phyloP scores from a whole-genome alignment of 2,329 filamentous ascomycete genomes.

The Trichoderma pleuroti region DNA sequence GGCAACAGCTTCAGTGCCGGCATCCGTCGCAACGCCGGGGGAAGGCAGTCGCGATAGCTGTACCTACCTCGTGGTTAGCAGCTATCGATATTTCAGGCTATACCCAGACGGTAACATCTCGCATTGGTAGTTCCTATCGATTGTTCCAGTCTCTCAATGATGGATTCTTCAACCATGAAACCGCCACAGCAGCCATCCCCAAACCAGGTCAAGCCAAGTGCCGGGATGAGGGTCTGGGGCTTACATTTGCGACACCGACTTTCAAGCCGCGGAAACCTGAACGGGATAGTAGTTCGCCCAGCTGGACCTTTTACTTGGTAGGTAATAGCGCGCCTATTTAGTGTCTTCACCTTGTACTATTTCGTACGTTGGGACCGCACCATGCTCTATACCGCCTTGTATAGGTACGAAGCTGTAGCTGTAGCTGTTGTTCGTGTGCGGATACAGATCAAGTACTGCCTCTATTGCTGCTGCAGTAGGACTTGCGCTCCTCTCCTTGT shows the following conservation, averaged over 20 bases:
- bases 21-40: not conserved
- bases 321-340: not conserved
- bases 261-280: not conserved
- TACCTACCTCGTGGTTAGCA: not conserved
- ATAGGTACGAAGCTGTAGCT: not conserved
- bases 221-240: not conserved
- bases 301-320: not conserved
- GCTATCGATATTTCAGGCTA: not conserved
- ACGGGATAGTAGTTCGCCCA: not conserved
- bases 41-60: not conserved
- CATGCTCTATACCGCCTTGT: not conserved
- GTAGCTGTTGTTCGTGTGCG: not conserved
- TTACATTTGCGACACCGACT: not conserved
- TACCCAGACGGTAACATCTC: not conserved
- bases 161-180: not conserved
- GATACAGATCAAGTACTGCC: not conserved
- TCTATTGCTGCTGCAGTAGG: not conserved
- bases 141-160: not conserved
- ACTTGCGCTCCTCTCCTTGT: not conserved
- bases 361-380: not conserved
- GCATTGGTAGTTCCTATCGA: not conserved
- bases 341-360: not conserved
- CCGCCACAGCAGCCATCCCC: not conserved
- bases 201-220: not conserved
- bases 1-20: not conserved